These are phyloP conservation scores for Fusarium poae DNA, from an alignment of 2,329 filamentous ascomycete genomes.

Conservation along the genomic window DNA sequence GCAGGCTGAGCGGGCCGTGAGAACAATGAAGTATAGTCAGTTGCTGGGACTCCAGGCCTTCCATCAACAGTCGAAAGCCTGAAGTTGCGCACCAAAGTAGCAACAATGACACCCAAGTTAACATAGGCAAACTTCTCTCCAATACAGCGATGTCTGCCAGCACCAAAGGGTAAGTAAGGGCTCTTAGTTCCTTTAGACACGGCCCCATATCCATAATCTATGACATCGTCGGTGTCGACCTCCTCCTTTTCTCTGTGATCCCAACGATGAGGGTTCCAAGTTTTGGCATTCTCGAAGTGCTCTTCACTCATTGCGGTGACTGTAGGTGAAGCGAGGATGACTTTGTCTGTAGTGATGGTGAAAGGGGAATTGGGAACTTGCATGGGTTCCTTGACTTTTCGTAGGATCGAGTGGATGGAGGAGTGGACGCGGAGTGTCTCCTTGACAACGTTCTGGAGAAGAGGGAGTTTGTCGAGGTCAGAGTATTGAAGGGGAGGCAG, in stretches of 20 bases:
- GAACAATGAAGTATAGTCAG: constrained; percentile 71
- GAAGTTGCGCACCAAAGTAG: constrained; percentile 71
- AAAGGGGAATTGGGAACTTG: constrained; percentile 68
- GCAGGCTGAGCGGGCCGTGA: constrained; percentile 54
- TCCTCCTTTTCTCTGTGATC: constrained; percentile 32
- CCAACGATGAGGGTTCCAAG: constrained; percentile 53
- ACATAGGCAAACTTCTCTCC: constrained; percentile 82
- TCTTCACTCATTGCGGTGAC: constrained; percentile 63
- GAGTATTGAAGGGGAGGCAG: constrained; percentile 70
- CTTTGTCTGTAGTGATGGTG: constrained; percentile 66
- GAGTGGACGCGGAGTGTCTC: constrained; percentile 79
- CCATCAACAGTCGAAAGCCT: constrained; percentile 70
- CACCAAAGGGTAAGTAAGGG: constrained; percentile 76
- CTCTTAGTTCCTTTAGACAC: constrained; percentile 53
- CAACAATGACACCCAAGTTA: constrained; percentile 74
- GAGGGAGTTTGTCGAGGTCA: constrained; percentile 69
- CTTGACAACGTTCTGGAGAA: constrained; percentile 75
- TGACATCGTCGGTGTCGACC: constrained; percentile 32
- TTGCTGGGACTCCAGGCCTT: constrained; percentile 68
- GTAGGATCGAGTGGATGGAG: constrained; percentile 80
- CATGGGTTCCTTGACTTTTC: constrained; percentile 77
- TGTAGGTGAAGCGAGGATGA: constrained; percentile 59
- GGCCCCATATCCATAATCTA: constrained; percentile 51
- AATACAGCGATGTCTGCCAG: constrained; percentile 79
- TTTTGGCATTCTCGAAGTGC: constrained; percentile 64